Conservation (phyloP, 2,329 filamentous ascomycete species). For the Trichoderma atrobrunneum region DNA sequence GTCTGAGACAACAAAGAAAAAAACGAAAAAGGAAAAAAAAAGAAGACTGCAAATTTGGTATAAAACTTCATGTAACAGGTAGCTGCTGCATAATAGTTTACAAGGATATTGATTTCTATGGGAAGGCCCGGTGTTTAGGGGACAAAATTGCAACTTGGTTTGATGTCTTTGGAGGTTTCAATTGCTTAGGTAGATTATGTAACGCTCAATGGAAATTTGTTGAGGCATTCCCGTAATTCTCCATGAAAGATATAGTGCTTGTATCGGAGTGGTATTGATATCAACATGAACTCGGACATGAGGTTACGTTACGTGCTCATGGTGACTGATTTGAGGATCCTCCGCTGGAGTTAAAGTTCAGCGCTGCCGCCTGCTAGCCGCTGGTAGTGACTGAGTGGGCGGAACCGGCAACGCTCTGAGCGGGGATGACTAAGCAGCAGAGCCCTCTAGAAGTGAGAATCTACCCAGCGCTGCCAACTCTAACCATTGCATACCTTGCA, state of each 20-base stretch:
- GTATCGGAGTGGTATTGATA: not conserved
- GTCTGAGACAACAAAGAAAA: constrained; percentile 9
- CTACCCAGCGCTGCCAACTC: constrained; percentile 35
- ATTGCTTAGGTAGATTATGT: not conserved
- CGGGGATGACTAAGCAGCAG: constrained; percentile 16
- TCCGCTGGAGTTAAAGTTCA: constrained; percentile 2
- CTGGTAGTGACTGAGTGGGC: not conserved
- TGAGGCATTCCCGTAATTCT: not conserved
- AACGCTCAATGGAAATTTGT: not conserved
- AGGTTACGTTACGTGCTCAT: not conserved
- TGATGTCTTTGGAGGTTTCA: not conserved
- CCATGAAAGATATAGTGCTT: not conserved
- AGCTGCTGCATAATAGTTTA: constrained; percentile 9
- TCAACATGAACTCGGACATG: not conserved
- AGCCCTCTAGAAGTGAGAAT: constrained; percentile 29
- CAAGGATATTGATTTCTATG: constrained; percentile 15
- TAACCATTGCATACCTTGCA: constrained; percentile 38
- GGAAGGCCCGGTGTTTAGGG: not conserved
- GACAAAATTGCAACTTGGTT: not conserved
- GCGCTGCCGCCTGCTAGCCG: constrained; percentile 6
- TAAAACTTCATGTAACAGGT: constrained; percentile 16
- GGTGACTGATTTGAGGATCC: too few species aligned
- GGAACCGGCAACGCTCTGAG: not conserved
- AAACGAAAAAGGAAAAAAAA: not conserved
- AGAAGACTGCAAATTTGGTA: not conserved